Evolutionary conservation across 1,139 yeast species (phyloP).

Genomic region (Saccharomyces pastorianus): DNA sequence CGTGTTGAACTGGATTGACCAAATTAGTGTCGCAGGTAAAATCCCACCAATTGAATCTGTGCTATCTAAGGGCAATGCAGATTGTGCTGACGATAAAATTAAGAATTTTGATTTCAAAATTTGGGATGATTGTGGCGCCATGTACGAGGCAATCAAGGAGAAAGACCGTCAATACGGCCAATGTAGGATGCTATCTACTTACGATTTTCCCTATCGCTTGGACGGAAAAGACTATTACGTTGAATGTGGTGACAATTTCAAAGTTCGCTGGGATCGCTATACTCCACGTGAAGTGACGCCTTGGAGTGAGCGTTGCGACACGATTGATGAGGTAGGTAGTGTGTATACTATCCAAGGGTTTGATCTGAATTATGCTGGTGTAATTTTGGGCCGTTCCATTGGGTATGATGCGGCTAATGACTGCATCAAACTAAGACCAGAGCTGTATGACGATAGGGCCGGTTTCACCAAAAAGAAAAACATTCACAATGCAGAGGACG

Average conservation of each 20-base stretch:
- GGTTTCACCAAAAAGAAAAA: constrained; percentile 36
- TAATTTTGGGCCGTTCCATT: constrained; percentile 36
- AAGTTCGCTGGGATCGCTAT: constrained; percentile 38
- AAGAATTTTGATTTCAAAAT: constrained; percentile 33
- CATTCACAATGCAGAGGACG: constrained; percentile 30
- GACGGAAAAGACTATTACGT: constrained; percentile 38
- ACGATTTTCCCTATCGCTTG: constrained; percentile 38
- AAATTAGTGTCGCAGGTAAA: constrained; percentile 30
- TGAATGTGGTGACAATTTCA: constrained; percentile 35
- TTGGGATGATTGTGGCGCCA: constrained; percentile 35
- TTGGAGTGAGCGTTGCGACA: constrained; percentile 38
- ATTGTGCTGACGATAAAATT: constrained; percentile 4
- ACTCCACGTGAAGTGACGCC: constrained; percentile 34
- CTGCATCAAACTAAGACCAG: constrained; percentile 29
- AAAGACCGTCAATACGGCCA: constrained; percentile 32
- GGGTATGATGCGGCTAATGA: constrained; percentile 33
- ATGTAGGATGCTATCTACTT: constrained; percentile 36
- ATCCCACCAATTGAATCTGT: constrained; percentile 18
- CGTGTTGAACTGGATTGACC: constrained; percentile 35
- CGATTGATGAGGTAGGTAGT: constrained; percentile 39
- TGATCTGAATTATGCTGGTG: constrained; percentile 38
- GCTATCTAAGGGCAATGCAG: constrained; percentile 24
- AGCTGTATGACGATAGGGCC: constrained; percentile 37
- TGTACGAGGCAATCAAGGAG: constrained; percentile 31
- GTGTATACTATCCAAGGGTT: constrained; percentile 40